Evolutionary conservation across 129 eudicot genomes (phyloP), one percentile per base, ranked within the genome.

Genomic region (Saposhnikovia divaricata): DNA sequence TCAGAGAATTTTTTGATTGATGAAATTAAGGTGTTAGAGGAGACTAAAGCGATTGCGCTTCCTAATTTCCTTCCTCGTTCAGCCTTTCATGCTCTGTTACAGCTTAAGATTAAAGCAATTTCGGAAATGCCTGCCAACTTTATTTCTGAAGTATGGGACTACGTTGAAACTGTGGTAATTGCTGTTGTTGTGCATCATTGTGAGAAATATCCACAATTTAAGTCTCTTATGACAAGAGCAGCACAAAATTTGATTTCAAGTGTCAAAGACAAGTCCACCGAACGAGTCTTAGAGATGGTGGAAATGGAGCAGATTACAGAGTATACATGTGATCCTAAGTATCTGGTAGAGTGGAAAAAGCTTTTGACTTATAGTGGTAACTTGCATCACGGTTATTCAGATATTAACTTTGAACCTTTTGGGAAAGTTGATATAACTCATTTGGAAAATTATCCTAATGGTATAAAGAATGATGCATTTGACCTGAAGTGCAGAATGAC

Each of bases 61-160:
- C 59, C 53, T 44, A 74, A 74, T 45, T 74, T 74, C 55, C 78
- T 74, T 21, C 78, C 38, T 13, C 78, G 59, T 13, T 47, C 57
- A 15, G 39, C 78, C 5, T 74, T 74, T 27, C 47, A 39, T 5
- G 28, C 78, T 39, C 21, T 74, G 28, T 11, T 74, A 31, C 78
- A 74, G 23, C 38, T 14, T 13, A 74, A 74, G 78, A 27, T 74
- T 14, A 74, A 74, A 25, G 23, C 47, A 74, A 44, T 74, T 2
- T 74, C 78, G 0, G 57, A 21, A 42, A 23, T 71, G 47, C 28
- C 75, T 3, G 47, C 23, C 23, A 6, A 39, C 75, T 71, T 71
- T 39, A 39, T 71, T 39, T 4, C 47, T 2, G 0, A 71, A 71
- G 75, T 71, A 71, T 71, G 75, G 48, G 46, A 71, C n/a, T 71